Evolutionary conservation across 2,329 filamentous ascomycete genomes (phyloP).

Genomic region (Malbranchea zuffiana): DNA sequence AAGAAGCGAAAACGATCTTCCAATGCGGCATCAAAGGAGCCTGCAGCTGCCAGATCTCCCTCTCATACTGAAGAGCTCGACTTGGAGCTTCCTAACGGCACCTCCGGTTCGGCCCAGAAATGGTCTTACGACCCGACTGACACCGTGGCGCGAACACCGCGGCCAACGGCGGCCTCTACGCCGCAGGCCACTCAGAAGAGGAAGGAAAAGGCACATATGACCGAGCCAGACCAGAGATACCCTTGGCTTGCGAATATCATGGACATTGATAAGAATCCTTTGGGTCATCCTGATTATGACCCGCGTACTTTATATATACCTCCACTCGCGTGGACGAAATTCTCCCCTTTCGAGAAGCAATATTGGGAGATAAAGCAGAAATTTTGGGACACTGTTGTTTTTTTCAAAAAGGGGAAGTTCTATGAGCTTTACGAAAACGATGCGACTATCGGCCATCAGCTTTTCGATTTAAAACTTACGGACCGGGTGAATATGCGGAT

Average conservation of each 20-base stretch:
- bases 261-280: constrained; percentile 72
- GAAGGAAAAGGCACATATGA: constrained; percentile 61
- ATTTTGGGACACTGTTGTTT: constrained; percentile 93
- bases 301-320: constrained; percentile 86
- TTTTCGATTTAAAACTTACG: constrained; percentile 95
- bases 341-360: constrained; percentile 92
- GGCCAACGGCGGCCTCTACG: constrained; percentile 23
- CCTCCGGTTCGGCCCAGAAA: constrained; percentile 63
- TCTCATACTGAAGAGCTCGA: constrained; percentile 44
- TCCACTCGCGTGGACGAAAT: constrained; percentile 63
- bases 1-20: constrained; percentile 62
- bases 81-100: constrained; percentile 43
- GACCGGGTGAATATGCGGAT: constrained; percentile 99
- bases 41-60: constrained; percentile 30
- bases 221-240: constrained; percentile 77
- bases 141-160: constrained; percentile 40
- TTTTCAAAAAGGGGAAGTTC: constrained; percentile 99
- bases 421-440: constrained; percentile 98
- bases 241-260: constrained; percentile 76
- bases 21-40: constrained; percentile 33
- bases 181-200: constrained; percentile 21
- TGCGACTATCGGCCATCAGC: constrained; percentile 86
- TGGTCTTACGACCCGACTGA: constrained; percentile 66
- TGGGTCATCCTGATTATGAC: constrained; percentile 78
- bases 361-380: constrained; percentile 99